phyloP scores from a whole-genome alignment of 352 stramenopile genomes.

The Pythium folliculosum region DNA sequence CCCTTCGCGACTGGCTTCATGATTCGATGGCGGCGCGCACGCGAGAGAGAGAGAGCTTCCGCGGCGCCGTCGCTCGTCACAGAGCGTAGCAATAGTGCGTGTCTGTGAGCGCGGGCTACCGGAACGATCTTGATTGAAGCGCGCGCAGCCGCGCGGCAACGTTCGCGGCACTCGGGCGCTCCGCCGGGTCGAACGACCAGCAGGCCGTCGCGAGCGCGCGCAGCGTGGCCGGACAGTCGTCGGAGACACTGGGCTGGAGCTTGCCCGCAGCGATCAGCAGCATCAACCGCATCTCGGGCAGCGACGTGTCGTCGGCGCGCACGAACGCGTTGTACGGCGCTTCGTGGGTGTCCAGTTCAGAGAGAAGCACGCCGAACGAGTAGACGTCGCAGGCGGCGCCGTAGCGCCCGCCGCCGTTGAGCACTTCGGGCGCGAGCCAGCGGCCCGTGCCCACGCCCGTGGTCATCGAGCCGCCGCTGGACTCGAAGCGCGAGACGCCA shows the following conservation, averaged over 20 bases:
- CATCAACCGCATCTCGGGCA: conserved; percentile 26
- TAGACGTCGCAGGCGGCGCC: conserved; percentile 29
- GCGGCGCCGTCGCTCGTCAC: no score
- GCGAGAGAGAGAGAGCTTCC: no score
- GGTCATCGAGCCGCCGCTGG: conserved; percentile 27
- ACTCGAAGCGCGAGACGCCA: conserved; percentile 28
- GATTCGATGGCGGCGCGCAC: not conserved
- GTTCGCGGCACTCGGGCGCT: not conserved
- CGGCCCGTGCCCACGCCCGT: conserved; percentile 28
- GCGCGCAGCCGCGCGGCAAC: not conserved
- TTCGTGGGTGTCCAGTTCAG: conserved; percentile 25
- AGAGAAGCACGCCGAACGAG: conserved; percentile 36
- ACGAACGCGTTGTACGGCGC: conserved; percentile 18
- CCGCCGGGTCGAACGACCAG: not conserved
- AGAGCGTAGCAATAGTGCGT: not conserved
- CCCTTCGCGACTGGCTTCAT: not conserved
- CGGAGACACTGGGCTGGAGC: conserved; percentile 16
- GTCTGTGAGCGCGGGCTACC: not conserved
- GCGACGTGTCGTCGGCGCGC: conserved; percentile 8
- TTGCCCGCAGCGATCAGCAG: conserved; percentile 8
- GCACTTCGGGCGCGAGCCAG: conserved; percentile 35
- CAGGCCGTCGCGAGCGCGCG: not conserved
- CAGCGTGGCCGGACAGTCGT: conserved; percentile 9
- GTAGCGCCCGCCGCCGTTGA: conserved; percentile 25
- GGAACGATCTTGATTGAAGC: not conserved